A percentile compares a stretch with the other conserved stretches of the same genome.
These are phyloP conservation scores for Wallacemonas sp. DNA, from an alignment of 208 protist genomes.

Conservation along the genomic window DNA sequence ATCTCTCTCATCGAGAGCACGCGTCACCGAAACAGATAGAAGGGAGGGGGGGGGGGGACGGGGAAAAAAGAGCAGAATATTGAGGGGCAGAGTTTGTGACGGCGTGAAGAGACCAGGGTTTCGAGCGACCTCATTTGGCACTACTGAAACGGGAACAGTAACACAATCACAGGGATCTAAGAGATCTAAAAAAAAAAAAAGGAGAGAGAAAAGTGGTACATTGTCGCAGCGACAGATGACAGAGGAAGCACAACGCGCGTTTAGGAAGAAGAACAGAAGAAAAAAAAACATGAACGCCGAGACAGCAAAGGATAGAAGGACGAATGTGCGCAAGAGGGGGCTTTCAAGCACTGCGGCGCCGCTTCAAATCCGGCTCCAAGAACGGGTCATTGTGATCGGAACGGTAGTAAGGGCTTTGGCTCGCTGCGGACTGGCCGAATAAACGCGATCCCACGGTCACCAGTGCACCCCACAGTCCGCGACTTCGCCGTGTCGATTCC, in stretches of 20 bases:
- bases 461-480: slow-evolving; percentile 46
- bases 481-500: slow-evolving; percentile 7
- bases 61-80: no score
- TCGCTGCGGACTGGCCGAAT: slow-evolving; percentile 21
- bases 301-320: no score
- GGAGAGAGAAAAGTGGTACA: neutral
- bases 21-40: no score
- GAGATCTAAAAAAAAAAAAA: neutral
- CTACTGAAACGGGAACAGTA: no score
- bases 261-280: no score
- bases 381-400: neutral
- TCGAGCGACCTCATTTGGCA: no score
- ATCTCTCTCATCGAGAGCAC: no score
- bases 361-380: slow-evolving; percentile 20
- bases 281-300: no score
- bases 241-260: neutral
- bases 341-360: slow-evolving; percentile 33
- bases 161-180: no score
- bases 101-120: no score
- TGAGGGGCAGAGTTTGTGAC: no score
- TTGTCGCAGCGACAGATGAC: neutral
- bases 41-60: no score
- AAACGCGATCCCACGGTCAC: slow-evolving; percentile 40
- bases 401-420: neutral
- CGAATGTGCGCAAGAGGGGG: neutral